phyloP scores from a whole-genome alignment of 2,329 filamentous ascomycete species.

The Daldinia sp. region DNA sequence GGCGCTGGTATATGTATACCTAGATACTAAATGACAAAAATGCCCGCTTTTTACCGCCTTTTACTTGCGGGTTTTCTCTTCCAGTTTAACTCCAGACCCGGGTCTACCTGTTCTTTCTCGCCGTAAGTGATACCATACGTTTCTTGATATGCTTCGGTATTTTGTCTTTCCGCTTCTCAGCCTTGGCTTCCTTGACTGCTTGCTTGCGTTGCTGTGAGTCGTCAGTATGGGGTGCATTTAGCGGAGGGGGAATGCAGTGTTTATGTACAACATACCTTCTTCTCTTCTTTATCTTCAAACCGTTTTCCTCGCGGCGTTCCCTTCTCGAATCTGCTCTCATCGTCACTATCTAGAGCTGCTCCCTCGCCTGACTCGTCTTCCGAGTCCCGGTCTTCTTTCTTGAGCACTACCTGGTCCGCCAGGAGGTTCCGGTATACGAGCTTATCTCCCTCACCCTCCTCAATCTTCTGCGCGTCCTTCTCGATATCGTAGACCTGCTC shows the following conservation, averaged over 20 bases:
- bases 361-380: constrained; percentile 63
- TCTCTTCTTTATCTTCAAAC: constrained; percentile 91
- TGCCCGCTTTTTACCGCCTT: background rate
- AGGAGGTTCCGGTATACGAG: constrained; percentile 88
- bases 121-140: constrained; percentile 75
- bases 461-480: constrained; percentile 84
- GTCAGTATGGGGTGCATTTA: constrained; percentile 44
- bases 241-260: background rate
- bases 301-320: constrained; percentile 81
- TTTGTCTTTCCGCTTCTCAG: constrained; percentile 92
- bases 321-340: constrained; percentile 71
- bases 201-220: constrained; percentile 75
- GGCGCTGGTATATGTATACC: background rate
- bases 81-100: constrained; percentile 5
- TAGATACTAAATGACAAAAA: background rate
- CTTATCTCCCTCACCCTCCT: constrained; percentile 78
- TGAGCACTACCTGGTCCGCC: constrained; percentile 72
- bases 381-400: constrained; percentile 53
- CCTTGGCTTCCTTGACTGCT: constrained; percentile 93
- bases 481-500: constrained; percentile 98
- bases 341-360: constrained; percentile 56
- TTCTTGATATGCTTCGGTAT: constrained; percentile 98
- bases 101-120: constrained; percentile 71
- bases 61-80: background rate
- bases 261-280: constrained; percentile 67